phyloP scores from a whole-genome alignment of 2,329 filamentous ascomycete species.

The Myriosclerotinia curreyana region DNA sequence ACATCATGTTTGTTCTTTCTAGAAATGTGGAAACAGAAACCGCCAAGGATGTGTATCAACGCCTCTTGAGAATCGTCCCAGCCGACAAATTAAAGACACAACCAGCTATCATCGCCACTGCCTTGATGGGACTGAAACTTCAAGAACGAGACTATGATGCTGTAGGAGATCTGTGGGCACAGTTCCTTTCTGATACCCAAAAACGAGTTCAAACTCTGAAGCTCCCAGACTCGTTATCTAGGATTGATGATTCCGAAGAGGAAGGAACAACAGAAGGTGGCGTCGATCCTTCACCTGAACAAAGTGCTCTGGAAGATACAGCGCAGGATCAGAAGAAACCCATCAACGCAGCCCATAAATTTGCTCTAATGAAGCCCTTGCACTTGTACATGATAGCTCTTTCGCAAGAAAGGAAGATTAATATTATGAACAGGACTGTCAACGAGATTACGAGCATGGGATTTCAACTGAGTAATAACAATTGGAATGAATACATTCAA shows the following conservation, averaged over 20 bases:
- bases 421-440: slow-evolving; percentile 50
- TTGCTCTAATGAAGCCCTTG: slow-evolving; percentile 46
- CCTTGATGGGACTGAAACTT: slow-evolving; percentile 66
- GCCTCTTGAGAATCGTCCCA: slow-evolving; percentile 48
- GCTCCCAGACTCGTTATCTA: slow-evolving; percentile 16
- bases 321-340: background rate
- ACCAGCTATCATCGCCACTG: slow-evolving; percentile 56
- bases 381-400: slow-evolving; percentile 51
- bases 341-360: slow-evolving; percentile 38
- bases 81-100: slow-evolving; percentile 41
- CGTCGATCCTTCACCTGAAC: background rate
- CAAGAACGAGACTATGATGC: slow-evolving; percentile 55
- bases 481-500: slow-evolving; percentile 78
- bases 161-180: slow-evolving; percentile 65
- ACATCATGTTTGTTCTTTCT: slow-evolving; percentile 55
- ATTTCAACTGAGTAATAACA: slow-evolving; percentile 70
- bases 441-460: slow-evolving; percentile 55
- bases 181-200: slow-evolving; percentile 54
- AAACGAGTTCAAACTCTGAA: slow-evolving; percentile 42
- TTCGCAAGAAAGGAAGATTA: slow-evolving; percentile 51
- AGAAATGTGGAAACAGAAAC: slow-evolving; percentile 45
- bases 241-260: background rate
- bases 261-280: background rate
- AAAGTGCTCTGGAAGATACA: no score
- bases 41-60: slow-evolving; percentile 54